Base-by-base conservation (phyloP, 371 early-diverging fungal genomes). In the Apophysomyces trapeziformis region DNA sequence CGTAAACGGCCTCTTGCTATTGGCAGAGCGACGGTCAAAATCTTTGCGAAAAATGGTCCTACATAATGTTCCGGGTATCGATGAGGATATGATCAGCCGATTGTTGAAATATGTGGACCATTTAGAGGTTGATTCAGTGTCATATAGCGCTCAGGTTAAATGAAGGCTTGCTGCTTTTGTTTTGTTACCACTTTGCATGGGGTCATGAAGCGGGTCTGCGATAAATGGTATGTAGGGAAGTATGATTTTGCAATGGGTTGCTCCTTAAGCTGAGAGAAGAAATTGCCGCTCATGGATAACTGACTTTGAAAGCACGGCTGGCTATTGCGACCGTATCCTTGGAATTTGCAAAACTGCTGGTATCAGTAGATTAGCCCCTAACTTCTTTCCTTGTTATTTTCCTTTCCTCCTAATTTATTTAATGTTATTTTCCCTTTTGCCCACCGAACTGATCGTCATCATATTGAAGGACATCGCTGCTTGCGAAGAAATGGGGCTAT, bases 1-100 rank as follows among this genome's bases (percentile, higher is more conserved):
- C 21, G 21, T 26, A 5, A 9, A 50, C 0, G 54, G 54, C 16
- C 21, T 50, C 7, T 9, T 50, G 21, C 11, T 50, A 26, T 26
- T 50, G 21, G 54, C 54, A 26, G 54, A 50, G 54, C 54, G 11
- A 16, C 54, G 54, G 54, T 50, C 18, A 5, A 50, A 50, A 21
- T 21, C 21, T 16, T 21, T 50, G 54, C 54, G 54, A 26, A 50
- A 26, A 1, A 50, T 50, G 54, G 32, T 26, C 2, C 21, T 50
- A 11, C 54, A 26, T 5, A 26, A 50, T 50, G 54, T 50, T 21
- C 54, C 54, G 18, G 54, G 41, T 41, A 41, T 50, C 54, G 21
- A 16, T 26, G 21, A 26, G 2, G 9, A 50, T 16, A 50, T 50
- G n/a, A 9, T 50, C 21, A 21, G 21, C 9, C 54, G n/a, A 9